phyloP scores from a whole-genome alignment of 2,329 filamentous ascomycete species.

The Berkeleyomyces basicola region DNA sequence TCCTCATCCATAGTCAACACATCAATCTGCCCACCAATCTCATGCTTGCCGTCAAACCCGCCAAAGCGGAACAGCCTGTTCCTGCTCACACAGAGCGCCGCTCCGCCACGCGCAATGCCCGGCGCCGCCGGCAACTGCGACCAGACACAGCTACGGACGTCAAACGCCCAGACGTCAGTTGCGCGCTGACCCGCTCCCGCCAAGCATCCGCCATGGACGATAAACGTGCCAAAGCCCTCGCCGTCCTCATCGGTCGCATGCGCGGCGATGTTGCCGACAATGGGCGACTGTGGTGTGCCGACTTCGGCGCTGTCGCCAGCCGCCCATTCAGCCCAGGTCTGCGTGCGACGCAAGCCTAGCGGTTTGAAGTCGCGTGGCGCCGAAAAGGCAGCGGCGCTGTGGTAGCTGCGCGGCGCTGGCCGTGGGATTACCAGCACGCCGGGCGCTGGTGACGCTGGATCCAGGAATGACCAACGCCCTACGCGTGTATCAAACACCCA shows the following conservation, averaged over 20 bases:
- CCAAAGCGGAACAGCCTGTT: constrained; percentile 62
- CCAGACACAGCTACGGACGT: constrained; percentile 48
- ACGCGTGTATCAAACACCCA: constrained; percentile 57
- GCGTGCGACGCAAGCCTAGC: constrained; percentile 22
- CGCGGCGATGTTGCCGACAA: constrained; percentile 39
- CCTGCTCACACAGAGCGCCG: constrained; percentile 46
- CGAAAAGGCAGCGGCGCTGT: constrained; percentile 41
- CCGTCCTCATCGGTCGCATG: constrained; percentile 42
- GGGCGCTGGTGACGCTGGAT: constrained; percentile 34
- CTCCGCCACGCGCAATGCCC: constrained; percentile 47
- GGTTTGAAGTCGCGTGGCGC: constrained; percentile 36
- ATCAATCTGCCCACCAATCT: constrained; percentile 58
- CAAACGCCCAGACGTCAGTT: constrained; percentile 64
- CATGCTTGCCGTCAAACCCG: constrained; percentile 54
- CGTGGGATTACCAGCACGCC: constrained; percentile 24
- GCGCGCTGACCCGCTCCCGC: constrained; percentile 38
- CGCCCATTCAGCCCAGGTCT: constrained; percentile 39
- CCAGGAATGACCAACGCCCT: constrained; percentile 47
- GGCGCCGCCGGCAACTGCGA: constrained; percentile 50
- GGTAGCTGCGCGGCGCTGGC: constrained; percentile 55
- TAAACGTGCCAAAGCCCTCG: constrained; percentile 49
- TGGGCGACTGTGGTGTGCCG: constrained; percentile 42
- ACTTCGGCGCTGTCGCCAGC: constrained; percentile 36
- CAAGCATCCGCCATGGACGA: constrained; percentile 62
- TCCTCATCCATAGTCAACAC: constrained; percentile 41